Evolutionary conservation across 2,329 filamentous ascomycete genomes (phyloP).

Genomic region (Ophiosphaerella korrae): DNA sequence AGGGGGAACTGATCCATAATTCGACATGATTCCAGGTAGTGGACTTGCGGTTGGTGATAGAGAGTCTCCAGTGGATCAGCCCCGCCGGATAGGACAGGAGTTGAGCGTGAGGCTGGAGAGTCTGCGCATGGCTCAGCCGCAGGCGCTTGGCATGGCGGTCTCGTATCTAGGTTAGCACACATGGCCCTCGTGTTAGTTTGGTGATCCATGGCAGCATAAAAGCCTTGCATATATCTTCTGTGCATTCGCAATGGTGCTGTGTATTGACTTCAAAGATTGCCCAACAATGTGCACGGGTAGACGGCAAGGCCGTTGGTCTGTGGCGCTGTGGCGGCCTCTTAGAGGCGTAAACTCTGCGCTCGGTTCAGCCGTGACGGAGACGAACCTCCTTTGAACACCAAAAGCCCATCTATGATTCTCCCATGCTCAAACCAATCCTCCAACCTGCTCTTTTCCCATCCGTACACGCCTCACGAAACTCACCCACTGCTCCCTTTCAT

Average conservation of each 20-base stretch:
- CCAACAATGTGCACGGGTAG: background rate
- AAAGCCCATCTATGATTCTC: background rate
- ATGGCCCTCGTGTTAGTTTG: background rate
- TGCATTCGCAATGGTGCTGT: background rate
- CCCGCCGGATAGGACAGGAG: conserved; percentile 1
- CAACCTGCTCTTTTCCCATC: background rate
- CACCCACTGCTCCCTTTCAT: background rate
- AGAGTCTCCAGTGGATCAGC: background rate
- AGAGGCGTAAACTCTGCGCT: background rate
- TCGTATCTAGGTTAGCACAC: conserved; percentile 11
- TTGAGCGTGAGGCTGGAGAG: conserved; percentile 3
- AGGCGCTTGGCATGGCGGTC: conserved; percentile 16
- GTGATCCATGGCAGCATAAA: background rate
- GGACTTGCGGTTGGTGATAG: background rate
- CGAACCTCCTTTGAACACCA: background rate
- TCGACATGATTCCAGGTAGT: conserved; percentile 31
- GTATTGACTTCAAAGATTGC: background rate
- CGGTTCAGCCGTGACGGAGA: background rate
- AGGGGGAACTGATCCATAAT: conserved; percentile 36
- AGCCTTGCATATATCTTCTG: no score
- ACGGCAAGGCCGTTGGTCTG: no score
- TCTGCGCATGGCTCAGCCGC: conserved; percentile 15
- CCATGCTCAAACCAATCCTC: background rate
- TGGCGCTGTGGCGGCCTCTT: background rate
- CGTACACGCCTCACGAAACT: background rate